Conservation (phyloP, 371 early-diverging fungal species). For the Mortierella sp. region DNA sequence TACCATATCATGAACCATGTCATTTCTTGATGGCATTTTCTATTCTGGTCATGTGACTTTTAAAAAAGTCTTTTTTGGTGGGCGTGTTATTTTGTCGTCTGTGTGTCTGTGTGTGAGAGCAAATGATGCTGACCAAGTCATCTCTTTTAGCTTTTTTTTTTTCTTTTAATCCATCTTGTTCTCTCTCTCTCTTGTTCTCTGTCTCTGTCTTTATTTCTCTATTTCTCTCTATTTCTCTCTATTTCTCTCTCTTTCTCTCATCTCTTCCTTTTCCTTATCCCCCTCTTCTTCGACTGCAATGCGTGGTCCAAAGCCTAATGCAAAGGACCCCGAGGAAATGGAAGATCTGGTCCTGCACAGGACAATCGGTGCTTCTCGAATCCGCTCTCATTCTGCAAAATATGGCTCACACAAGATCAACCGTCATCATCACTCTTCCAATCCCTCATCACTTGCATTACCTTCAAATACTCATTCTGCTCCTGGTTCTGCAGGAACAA, state of each 20-base stretch:
- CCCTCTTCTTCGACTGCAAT: neutral
- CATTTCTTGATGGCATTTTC: too few species aligned
- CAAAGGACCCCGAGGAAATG: conserved; percentile 24
- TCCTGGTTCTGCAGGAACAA: conserved; percentile 14
- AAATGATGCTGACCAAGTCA: too few species aligned
- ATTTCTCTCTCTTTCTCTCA: neutral
- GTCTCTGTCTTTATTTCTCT: too few species aligned
- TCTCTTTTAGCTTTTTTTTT: too few species aligned
- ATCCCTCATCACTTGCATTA: conserved; percentile 17
- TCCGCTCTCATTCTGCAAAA: conserved; percentile 36
- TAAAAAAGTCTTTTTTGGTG: too few species aligned
- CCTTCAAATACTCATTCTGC: conserved; percentile 2
- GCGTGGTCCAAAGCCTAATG: conserved; percentile 8
- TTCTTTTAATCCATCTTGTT: too few species aligned
- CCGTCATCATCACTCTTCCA: conserved; percentile 25
- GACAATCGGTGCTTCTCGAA: conserved; percentile 42
- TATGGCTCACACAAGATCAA: conserved; percentile 33
- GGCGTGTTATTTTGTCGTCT: too few species aligned
- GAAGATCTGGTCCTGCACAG: conserved; percentile 43
- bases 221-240: neutral
- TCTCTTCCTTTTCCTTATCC: neutral
- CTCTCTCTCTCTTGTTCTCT: too few species aligned
- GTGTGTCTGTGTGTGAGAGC: too few species aligned
- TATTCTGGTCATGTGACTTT: too few species aligned
- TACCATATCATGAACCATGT: too few species aligned